Evolutionary conservation across 1,139 yeast species (phyloP), one percentile per base, ranked within the genome.

Genomic region (Sugiyamaella castrensis): DNA sequence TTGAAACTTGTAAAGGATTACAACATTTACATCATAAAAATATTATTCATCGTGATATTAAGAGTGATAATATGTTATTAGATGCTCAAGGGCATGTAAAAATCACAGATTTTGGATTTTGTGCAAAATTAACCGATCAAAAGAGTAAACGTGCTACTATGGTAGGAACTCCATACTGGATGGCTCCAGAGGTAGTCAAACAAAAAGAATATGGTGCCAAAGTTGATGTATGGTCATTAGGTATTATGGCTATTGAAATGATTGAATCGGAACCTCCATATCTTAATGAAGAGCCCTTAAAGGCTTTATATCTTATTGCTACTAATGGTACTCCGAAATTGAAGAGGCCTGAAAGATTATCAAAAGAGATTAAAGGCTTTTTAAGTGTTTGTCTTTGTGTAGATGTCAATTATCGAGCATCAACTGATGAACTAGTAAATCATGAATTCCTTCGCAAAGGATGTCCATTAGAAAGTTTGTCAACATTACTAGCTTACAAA

Each of bases 161-260:
- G 97, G 98, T 91, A 4, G 98, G 98, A 35, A 92, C 98, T 0
- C 98, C 98, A 10, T 92, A 92, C 68, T 92, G 98, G 98, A 92
- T 92, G 98, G 98, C 98, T 0, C 98, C 98, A 2, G 98, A 92
- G 70, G 98, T 92, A 43, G 97, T 92, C 47, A 87, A 89, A 69
- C 97, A 91, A 62, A 88, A 89, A 68, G 96, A 89, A 63, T 92
- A 92, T 63, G 98, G 91, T 60, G 96, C 87, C 58, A 92, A 92
- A 68, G 97, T 92, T 19, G 98, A 92, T 68, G 94, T 94, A 35
- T 92, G 98, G 98, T 88, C 96, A 2, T 73, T 92, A 55, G 98
- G 98, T 57, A 92, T 92, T 58, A 94, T 92, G 98, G 87, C 96
- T 1, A 92, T 92, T 61, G 98, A 92, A 71, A 91, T 92, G 98